Conservation (phyloP, 2,329 filamentous ascomycete species). For the Curvularia lunata region DNA sequence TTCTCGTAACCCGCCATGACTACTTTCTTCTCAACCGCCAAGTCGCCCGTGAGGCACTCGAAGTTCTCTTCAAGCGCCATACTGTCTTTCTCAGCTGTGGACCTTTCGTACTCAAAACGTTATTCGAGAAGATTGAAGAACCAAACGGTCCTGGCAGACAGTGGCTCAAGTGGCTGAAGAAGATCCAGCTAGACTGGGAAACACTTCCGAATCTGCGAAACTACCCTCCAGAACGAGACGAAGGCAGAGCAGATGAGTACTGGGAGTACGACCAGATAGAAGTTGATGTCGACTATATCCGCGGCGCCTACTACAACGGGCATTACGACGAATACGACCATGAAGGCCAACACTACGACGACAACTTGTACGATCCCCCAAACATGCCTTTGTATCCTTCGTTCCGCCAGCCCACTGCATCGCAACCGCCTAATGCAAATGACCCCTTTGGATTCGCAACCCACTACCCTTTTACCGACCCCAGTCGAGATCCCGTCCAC, state of each 20-base stretch:
- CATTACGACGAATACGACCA: conserved; percentile 47
- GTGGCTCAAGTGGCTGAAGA: conserved; percentile 42
- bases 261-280: conserved; percentile 33
- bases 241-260: conserved; percentile 34
- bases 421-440: conserved; percentile 17
- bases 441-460: conserved; percentile 41
- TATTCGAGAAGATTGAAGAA: conserved; percentile 38
- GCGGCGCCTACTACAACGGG: conserved; percentile 31
- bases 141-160: conserved; percentile 31
- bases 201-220: conserved; percentile 43
- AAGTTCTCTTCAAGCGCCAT: conserved; percentile 44
- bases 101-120: conserved; percentile 42
- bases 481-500: conserved; percentile 20
- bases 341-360: conserved; percentile 43
- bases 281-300: conserved; percentile 39
- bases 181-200: conserved; percentile 45
- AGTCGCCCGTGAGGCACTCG: conserved; percentile 44
- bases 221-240: conserved; percentile 40
- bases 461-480: conserved; percentile 43
- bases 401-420: conserved; percentile 21
- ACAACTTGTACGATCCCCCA: conserved; percentile 42
- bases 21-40: conserved; percentile 45
- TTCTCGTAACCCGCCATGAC: conserved; percentile 44
- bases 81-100: conserved; percentile 45
- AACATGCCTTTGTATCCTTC: conserved; percentile 37